Evolutionary conservation across 2,329 filamentous ascomycete genomes (phyloP).

Genomic region (Cryphonectria nitschkei): DNA sequence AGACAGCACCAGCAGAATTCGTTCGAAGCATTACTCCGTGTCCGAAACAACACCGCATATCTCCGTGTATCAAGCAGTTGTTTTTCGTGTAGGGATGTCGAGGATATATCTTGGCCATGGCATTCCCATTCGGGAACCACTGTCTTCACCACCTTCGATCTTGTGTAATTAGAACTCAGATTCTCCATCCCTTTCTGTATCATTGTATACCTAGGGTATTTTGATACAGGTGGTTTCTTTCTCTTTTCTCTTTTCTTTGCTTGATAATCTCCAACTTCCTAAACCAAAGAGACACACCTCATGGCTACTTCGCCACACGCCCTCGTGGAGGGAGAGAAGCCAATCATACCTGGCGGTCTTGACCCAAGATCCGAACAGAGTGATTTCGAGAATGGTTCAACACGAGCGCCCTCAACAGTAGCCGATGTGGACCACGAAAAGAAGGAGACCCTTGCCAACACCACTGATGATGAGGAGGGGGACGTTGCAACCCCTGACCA

Average conservation of each 20-base stretch:
- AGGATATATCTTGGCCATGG: neutral
- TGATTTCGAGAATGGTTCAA: conserved; percentile 22
- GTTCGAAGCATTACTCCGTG: neutral
- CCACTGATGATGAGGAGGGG: conserved; percentile 11
- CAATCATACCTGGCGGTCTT: neutral
- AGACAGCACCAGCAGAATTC: neutral
- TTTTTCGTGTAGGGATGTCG: neutral
- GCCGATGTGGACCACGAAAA: conserved; percentile 17
- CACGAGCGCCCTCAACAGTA: conserved; percentile 19
- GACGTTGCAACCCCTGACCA: neutral
- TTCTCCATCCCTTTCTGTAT: neutral
- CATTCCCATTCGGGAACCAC: neutral
- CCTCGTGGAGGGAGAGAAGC: conserved; percentile 18
- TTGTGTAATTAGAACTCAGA: neutral
- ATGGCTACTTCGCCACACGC: conserved; percentile 18
- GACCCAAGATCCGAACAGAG: conserved; percentile 17
- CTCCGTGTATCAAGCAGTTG: neutral
- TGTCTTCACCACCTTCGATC: neutral
- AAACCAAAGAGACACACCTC: neutral
- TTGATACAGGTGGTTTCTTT: neutral
- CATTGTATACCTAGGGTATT: neutral
- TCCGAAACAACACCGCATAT: conserved; percentile 8
- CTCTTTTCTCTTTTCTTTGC: neutral
- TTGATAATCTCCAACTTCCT: neutral
- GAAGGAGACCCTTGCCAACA: neutral